Conservation (phyloP, 169 alveolate genomes). For the Plasmodium gonderi region DNA sequence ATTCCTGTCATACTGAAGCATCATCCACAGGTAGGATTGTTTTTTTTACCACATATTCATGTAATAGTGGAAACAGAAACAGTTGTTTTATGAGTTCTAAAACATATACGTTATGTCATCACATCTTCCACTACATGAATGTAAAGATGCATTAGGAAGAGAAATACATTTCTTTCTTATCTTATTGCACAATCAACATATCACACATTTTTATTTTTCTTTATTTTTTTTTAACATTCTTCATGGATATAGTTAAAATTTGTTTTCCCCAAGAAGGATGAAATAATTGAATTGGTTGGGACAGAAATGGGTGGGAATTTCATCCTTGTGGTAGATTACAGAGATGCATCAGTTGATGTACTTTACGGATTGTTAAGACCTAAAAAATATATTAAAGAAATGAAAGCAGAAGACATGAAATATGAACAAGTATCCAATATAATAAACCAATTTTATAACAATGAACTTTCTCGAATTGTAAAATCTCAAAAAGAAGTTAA, state of each 20-base stretch:
- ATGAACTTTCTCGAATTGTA: constrained; percentile 12
- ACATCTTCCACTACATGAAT: no score
- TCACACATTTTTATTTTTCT: not conserved
- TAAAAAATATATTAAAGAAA: constrained; percentile 9
- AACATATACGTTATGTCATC: no score
- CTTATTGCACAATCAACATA: no score
- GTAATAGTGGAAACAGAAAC: no score
- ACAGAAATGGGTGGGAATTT: not conserved
- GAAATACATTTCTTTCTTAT: no score
- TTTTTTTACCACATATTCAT: no score
- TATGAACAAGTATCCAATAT: not conserved
- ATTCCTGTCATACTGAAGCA: constrained; percentile 7
- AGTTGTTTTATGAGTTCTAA: no score
- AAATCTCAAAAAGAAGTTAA: constrained; percentile 34
- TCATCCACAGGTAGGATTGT: constrained; percentile 15
- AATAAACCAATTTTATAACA: constrained; percentile 12
- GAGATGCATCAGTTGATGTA: constrained; percentile 26
- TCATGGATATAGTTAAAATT: constrained; percentile 30
- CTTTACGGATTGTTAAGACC: constrained; percentile 19
- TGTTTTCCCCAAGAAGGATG: constrained; percentile 70
- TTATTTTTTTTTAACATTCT: not conserved
- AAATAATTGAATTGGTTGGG: constrained; percentile 5
- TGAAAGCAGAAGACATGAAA: constrained; percentile 16
- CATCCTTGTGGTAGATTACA: constrained; percentile 28
- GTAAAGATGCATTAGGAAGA: no score